phyloP scores from a whole-genome alignment of 2,329 filamentous ascomycete species.

The Epichloe bromicola region DNA sequence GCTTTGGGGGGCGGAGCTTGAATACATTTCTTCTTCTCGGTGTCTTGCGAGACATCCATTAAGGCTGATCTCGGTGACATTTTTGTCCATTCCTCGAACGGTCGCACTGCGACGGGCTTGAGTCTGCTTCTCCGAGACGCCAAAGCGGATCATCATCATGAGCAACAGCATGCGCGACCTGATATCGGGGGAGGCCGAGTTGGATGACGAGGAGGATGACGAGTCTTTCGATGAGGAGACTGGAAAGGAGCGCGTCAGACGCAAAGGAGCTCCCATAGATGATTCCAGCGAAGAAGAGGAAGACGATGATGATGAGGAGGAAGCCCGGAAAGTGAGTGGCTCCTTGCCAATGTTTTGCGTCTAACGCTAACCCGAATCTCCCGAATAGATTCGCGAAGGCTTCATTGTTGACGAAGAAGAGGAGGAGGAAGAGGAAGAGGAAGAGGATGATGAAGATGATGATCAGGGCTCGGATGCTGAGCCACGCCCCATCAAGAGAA shows the following conservation, averaged over 20 bases:
- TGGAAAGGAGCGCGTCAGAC: conserved; percentile 40
- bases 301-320: conserved; percentile 83
- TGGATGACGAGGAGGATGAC: conserved; percentile 77
- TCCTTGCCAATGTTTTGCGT: neutral
- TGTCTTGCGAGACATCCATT: neutral
- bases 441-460: conserved; percentile 48
- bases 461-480: conserved; percentile 39
- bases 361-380: conserved; percentile 7
- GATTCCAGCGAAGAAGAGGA: conserved; percentile 90
- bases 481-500: conserved; percentile 50
- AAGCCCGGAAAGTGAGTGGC: conserved; percentile 51
- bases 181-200: conserved; percentile 72
- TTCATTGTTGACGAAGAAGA: conserved; percentile 65
- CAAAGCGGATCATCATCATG: conserved; percentile 31
- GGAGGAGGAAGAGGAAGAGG: conserved; percentile 62
- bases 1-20: neutral
- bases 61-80: neutral
- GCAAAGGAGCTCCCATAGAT: conserved; percentile 36
- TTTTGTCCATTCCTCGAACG: neutral
- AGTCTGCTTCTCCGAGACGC: neutral
- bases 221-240: conserved; percentile 70
- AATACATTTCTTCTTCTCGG: conserved; percentile 1
- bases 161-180: conserved; percentile 57
- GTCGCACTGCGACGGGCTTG: neutral
- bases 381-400: conserved; percentile 65